Evolutionary conservation across 2,329 filamentous ascomycete species (phyloP).

Genomic region (Podosphaera xanthii): DNA sequence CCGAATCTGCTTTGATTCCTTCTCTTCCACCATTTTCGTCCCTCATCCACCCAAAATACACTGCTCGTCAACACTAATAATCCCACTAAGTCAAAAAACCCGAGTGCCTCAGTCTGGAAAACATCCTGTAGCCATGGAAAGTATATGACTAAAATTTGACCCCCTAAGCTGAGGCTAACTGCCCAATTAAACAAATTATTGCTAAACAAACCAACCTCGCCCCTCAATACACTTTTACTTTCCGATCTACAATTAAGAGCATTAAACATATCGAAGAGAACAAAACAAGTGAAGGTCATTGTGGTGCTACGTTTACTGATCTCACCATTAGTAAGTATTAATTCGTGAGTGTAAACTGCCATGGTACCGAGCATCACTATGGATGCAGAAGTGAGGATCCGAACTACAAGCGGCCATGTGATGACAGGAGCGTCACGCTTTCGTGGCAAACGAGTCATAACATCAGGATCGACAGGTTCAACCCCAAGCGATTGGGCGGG

Average conservation of each 20-base stretch:
- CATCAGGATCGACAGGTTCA: constrained; percentile 77
- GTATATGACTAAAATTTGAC: constrained; percentile 82
- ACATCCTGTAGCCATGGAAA: constrained; percentile 81
- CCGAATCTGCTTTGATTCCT: constrained; percentile 29
- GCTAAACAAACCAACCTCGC: constrained; percentile 60
- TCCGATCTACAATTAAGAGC: constrained; percentile 82
- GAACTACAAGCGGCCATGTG: constrained; percentile 58
- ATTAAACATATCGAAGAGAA: constrained; percentile 99
- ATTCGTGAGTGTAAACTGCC: constrained; percentile 66
- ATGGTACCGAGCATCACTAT: constrained; percentile 90
- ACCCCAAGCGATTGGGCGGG: constrained; percentile 93
- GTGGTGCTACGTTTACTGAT: constrained; percentile 90
- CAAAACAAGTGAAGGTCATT: constrained; percentile 98
- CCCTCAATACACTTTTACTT: constrained; percentile 66
- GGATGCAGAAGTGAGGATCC: constrained; percentile 66
- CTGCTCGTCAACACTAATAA: constrained; percentile 58
- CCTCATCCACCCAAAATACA: constrained; percentile 91
- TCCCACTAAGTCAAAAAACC: constrained; percentile 47
- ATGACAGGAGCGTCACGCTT: constrained; percentile 73
- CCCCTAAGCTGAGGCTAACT: constrained; percentile 60
- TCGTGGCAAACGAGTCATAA: constrained; percentile 80
- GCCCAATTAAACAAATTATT: constrained; percentile 97
- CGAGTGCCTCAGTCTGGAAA: constrained; percentile 82
- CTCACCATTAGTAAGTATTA: constrained; percentile 56
- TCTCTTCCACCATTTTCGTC: constrained; percentile 54